Evolutionary conservation across 306 rosid genomes (phyloP), one percentile per base, ranked within the genome.

Genomic region (Cyclanthera cordifolia): DNA sequence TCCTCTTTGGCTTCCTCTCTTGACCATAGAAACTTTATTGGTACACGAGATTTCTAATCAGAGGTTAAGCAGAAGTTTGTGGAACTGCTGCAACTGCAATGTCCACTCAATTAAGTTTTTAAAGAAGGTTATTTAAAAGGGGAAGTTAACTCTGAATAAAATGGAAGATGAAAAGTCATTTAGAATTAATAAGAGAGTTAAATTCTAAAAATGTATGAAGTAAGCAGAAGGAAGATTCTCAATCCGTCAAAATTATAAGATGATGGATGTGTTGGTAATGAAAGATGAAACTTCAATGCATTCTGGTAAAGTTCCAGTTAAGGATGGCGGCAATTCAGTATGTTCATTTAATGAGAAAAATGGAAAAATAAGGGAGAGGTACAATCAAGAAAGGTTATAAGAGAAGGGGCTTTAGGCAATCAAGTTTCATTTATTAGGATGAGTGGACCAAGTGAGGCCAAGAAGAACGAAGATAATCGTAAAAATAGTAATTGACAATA

Each of bases 1-100:
- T 56, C 21, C 64, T 14, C 19, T 56, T 56, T 56, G 63, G 37
- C 39, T 55, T 55, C 63, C 19, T 55, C 63, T 27, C 39, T 55
- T 27, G 4, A 14, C 39, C 63, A 34, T 8, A 34, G 41, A 34
- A 34, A 34, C 41, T 34, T 34, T 5, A 34, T 34, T 34, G 39
- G 63, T 25, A 5, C n/a, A 4, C 23, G 16, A 6, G 8, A 28
- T 57, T 16, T 57, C 3, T 6, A 17, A 8, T 6, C 24, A 51
- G 66, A 59, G 66, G 61, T 11, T 21, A 21, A 10, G 32, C 7
- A 20, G 27, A 24, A 24, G 60, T 54, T 13, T 24, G 23, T 12
- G 59, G 59, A 53, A 23, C 32, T 23, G 32, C 32, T 53, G 59
- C 30, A 23, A 23, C 32, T 53, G 59, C 30, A 23, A 23, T 1